Evolutionary conservation across 352 stramenopile genomes (phyloP).

Genomic region (Pythium coloratum): DNA sequence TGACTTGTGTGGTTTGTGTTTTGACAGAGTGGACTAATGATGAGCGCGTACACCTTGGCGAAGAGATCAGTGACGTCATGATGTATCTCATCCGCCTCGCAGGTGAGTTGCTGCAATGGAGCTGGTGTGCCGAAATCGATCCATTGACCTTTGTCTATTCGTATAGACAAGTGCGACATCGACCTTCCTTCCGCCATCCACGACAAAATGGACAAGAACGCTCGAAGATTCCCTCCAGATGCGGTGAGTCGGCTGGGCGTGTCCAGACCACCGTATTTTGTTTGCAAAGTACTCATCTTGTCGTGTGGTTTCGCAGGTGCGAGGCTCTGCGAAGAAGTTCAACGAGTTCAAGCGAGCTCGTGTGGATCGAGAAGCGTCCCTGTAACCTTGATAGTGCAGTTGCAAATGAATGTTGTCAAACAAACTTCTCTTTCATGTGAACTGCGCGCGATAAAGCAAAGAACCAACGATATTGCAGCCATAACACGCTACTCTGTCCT

Average conservation of each 20-base stretch:
- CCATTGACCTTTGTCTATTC: no score
- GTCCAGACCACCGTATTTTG: neutral
- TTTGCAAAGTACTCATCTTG: neutral
- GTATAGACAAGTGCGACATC: slow-evolving; percentile 83
- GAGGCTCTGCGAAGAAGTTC: slow-evolving; percentile 77
- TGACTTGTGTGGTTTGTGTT: slow-evolving; percentile 7
- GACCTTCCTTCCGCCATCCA: slow-evolving; percentile 87
- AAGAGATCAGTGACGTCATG: slow-evolving; percentile 96
- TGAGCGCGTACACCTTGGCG: slow-evolving; percentile 90
- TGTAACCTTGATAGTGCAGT: slow-evolving; percentile 24
- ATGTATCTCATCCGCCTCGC: slow-evolving; percentile 97
- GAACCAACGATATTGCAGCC: slow-evolving; percentile 6
- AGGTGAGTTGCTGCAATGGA: slow-evolving; percentile 22
- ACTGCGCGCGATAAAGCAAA: neutral
- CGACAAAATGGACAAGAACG: slow-evolving; percentile 93
- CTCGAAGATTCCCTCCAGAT: slow-evolving; percentile 78
- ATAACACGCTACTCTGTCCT: slow-evolving; percentile 20
- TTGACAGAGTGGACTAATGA: slow-evolving; percentile 63
- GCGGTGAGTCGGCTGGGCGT: slow-evolving; percentile 13
- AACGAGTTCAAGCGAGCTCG: slow-evolving; percentile 77
- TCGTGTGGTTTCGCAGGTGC: slow-evolving; percentile 31
- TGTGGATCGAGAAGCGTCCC: slow-evolving; percentile 42
- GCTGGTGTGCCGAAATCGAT: no score
- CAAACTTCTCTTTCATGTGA: neutral
- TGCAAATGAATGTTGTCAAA: slow-evolving; percentile 1